Percentiles rank a stretch among this genome's conserved stretches.
Conservation (phyloP, 495 filamentous ascomycete species). For the Lophiostoma macrostomum region DNA sequence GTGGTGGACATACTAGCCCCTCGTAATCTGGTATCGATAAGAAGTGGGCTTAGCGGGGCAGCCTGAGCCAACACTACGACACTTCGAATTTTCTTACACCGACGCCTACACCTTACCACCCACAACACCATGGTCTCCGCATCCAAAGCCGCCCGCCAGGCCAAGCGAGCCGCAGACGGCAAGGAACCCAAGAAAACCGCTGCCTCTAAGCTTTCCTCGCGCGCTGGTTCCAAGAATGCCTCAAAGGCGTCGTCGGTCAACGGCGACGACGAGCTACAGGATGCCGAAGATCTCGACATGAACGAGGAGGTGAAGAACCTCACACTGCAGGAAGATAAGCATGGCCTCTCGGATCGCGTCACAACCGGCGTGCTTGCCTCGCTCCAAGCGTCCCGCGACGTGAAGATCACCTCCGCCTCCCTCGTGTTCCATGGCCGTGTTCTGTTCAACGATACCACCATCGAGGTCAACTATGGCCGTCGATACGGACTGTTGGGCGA, state of each 20-base stretch:
- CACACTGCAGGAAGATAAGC: constrained; percentile 85
- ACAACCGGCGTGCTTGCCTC: constrained; percentile 96
- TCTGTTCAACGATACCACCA: constrained; percentile 84
- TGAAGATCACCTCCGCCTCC: constrained; percentile 91
- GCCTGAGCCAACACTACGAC: constrained; percentile 11
- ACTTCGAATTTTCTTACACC: constrained; percentile 19
- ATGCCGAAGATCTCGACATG: constrained; percentile 64
- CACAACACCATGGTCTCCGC: constrained; percentile 73
- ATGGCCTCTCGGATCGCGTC: constrained; percentile 94
- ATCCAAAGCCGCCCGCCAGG: constrained; percentile 95
- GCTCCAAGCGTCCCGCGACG: constrained; percentile 75
- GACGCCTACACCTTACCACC: constrained; percentile 1
- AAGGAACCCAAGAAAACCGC: constrained; percentile 47
- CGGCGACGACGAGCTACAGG: constrained; percentile 67
- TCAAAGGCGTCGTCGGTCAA: constrained; percentile 65
- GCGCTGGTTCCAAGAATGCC: constrained; percentile 60
- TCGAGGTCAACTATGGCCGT: constrained; percentile 90
- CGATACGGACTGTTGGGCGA: constrained; percentile 94
- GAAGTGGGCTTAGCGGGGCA: constrained; percentile 2
- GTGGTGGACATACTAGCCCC: too few relatives aligned
- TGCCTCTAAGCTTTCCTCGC: constrained; percentile 62
- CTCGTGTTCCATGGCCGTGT: constrained; percentile 98
- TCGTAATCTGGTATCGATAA: constrained; percentile 13
- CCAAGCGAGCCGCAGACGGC: constrained; percentile 81
- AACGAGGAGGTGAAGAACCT: constrained; percentile 79